Base-by-base conservation (phyloP, 306 rosid species). In the Erythrophleum fordii region DNA sequence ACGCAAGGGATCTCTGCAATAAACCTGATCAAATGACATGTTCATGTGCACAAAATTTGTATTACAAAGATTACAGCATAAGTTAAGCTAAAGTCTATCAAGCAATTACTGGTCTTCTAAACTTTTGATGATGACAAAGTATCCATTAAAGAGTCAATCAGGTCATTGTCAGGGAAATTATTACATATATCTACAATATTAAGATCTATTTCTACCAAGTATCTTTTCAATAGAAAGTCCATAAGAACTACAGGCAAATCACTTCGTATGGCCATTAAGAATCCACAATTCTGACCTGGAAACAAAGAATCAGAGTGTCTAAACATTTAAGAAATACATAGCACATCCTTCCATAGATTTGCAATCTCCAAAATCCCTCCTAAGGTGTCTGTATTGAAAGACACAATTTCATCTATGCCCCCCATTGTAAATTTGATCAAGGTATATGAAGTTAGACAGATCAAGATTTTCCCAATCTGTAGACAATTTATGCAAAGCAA, bases 1-100 rank as follows among this genome's bases (percentile, higher is more conserved):
- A 78, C 39, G 78, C 76, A 58, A 65, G 70, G 28, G 42, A 73
- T 51, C 16, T 68, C 48, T 28, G 55, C 45, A 71, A 79, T 51
- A 70, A 75, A 75, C 65, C 71, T 52, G 53, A 82, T 62, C 49
- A 78, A 85, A 78, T 51, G 28, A 73, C 56, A 72, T 73, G 46
- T 73, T 49, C 55, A 69, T 41, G 60, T 49, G 28, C 31, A 61
- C 45, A 78, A 69, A 76, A 51, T 74, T 81, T 68, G 31, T 79
- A 67, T 67, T 72, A 56, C 69, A 42, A 66, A 58, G 26, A 65
- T 37, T 66, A 51, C 42, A 39, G 37, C 35, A 66, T 18, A 51
- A 53, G 67, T 81, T 68, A 78, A 46, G 55, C 39, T 12, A 29
- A 73, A 72, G 64, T 58, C 69, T 58, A 81, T 72, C 80, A 58